Evolutionary conservation across 129 eudicot species (phyloP).

Genomic region (Apium graveolens): DNA sequence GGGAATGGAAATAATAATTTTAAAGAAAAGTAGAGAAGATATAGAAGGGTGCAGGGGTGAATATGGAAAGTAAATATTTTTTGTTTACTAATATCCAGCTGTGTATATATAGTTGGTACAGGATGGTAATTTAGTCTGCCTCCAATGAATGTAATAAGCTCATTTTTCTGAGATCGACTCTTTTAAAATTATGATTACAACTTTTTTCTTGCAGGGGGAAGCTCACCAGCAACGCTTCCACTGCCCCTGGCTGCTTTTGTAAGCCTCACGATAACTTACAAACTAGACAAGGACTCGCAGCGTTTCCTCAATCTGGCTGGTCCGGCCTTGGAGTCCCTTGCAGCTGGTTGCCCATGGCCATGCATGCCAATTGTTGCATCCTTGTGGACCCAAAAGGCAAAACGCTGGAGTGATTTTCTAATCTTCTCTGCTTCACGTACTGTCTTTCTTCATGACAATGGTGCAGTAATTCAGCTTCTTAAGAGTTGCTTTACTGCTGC

Average conservation of each 20-base stretch:
- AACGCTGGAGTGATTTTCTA: conserved; percentile 94
- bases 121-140: not conserved
- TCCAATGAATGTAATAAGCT: not conserved
- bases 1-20: not conserved
- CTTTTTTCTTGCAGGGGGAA: conserved; percentile 44
- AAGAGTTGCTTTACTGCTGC: conserved; percentile 78
- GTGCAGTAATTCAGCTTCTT: conserved; percentile 83
- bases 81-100: not conserved
- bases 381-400: conserved; percentile 91
- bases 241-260: conserved; percentile 96
- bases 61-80: not conserved
- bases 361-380: conserved; percentile 97
- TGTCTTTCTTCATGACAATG: conserved; percentile 80
- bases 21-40: not conserved
- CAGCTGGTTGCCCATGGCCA: conserved; percentile 99
- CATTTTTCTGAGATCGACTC: not conserved
- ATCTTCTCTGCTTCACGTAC: conserved; percentile 90
- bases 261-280: conserved; percentile 96
- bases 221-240: conserved; percentile 82
- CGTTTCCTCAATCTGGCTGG: conserved; percentile 91
- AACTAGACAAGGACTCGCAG: conserved; percentile 87
- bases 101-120: not conserved
- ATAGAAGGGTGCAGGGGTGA: not conserved
- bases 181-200: not conserved
- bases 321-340: conserved; percentile 79